Evolutionary conservation across 2,329 filamentous ascomycete species (phyloP).

Genomic region (Thielaviopsis punctulata): DNA sequence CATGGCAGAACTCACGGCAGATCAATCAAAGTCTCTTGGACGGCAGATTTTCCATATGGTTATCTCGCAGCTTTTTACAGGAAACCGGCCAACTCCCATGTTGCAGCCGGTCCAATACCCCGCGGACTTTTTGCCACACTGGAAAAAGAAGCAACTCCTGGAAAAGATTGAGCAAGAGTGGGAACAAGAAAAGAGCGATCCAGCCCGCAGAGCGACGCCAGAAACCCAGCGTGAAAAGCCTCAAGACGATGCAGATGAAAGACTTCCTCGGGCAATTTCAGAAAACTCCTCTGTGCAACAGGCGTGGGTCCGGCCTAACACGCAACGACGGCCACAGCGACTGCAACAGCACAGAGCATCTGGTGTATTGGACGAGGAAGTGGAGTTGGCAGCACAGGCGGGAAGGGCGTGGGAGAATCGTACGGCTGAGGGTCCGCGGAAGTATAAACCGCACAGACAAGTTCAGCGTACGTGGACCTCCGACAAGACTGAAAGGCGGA

Average conservation of each 20-base stretch:
- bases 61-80: neutral
- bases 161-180: constrained; percentile 2
- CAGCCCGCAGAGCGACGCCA: neutral
- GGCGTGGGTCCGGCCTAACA: neutral
- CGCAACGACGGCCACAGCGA: neutral
- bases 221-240: neutral
- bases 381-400: neutral
- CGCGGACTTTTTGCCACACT: constrained; percentile 5
- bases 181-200: neutral
- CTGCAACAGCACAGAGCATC: neutral
- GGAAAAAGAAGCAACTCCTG: constrained; percentile 6
- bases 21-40: constrained; percentile 1
- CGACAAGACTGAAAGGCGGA: neutral
- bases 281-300: too few relatives aligned
- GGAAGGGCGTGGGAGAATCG: neutral
- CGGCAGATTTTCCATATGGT: constrained; percentile 2
- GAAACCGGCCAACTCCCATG: neutral
- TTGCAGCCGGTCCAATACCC: constrained; percentile 7
- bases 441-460: neutral
- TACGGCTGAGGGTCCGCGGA: neutral
- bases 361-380: neutral
- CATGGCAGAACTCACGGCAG: neutral
- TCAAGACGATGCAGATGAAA: neutral
- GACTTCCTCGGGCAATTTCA: too few relatives aligned
- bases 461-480: neutral